A percentile compares a stretch with the other conserved stretches of the same genome.
These are phyloP conservation scores for Serendipita sp. DNA, from an alignment of 768 basidiomycete genomes.

Conservation along the genomic window DNA sequence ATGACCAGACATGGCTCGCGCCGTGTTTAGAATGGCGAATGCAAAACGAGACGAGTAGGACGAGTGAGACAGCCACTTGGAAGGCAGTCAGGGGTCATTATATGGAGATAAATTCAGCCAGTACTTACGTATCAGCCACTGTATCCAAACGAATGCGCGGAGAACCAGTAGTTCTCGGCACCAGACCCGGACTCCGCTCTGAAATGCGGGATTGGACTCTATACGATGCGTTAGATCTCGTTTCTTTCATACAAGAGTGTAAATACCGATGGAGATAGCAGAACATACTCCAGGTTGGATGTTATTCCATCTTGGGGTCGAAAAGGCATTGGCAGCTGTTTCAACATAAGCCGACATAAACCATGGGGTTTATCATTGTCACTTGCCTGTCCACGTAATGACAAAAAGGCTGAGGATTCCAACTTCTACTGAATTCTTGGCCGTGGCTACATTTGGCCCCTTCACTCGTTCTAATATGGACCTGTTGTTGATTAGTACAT, in stretches of 20 bases:
- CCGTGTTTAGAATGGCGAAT: conserved; percentile 28
- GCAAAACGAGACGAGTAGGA: conserved; percentile 29
- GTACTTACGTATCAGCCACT: conserved; percentile 35
- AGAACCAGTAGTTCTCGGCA: conserved; percentile 38
- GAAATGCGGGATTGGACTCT: neutral
- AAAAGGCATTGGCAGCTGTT: conserved; percentile 41
- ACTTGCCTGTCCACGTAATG: conserved; percentile 39
- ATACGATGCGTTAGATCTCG: neutral
- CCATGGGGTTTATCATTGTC: neutral
- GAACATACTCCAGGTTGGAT: conserved; percentile 30
- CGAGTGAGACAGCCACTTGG: conserved; percentile 27
- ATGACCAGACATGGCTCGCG: conserved; percentile 34
- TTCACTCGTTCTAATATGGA: conserved; percentile 25
- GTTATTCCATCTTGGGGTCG: conserved; percentile 37
- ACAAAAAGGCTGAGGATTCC: conserved; percentile 28
- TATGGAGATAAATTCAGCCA: neutral
- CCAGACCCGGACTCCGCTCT: conserved; percentile 29
- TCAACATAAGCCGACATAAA: neutral
- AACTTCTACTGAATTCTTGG: conserved; percentile 32
- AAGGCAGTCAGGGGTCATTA: neutral
- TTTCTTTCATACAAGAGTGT: conserved; percentile 7
- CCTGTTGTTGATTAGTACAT: conserved; percentile 17
- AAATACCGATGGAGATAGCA: conserved; percentile 28
- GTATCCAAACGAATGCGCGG: conserved; percentile 42
- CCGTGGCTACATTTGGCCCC: conserved; percentile 26